Evolutionary conservation across 768 basidiomycete species (phyloP).

Genomic region (Trichaptum fuscoviolaceum): DNA sequence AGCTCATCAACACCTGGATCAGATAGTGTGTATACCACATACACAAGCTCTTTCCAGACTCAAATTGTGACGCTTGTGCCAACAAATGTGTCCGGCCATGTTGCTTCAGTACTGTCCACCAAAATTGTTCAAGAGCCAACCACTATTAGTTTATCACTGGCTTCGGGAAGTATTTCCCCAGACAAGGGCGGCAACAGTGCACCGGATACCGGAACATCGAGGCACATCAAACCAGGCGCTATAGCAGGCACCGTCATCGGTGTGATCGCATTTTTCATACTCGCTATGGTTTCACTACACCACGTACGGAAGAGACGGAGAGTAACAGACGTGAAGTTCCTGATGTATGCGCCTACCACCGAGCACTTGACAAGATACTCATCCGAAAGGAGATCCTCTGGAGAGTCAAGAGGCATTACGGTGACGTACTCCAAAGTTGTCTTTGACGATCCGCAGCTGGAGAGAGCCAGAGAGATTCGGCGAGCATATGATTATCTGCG

Average conservation of each 20-base stretch:
- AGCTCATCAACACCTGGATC: too few species aligned
- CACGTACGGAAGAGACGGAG: background rate
- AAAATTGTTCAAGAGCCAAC: too few species aligned
- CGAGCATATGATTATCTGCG: background rate
- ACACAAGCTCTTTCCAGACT: too few species aligned
- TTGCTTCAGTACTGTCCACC: too few species aligned
- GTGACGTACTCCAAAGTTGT: background rate
- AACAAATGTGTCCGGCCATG: too few species aligned
- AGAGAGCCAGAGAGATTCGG: background rate
- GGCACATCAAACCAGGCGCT: background rate
- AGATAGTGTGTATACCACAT: too few species aligned
- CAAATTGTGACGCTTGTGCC: too few species aligned
- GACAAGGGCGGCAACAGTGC: too few species aligned
- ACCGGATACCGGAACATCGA: too few species aligned
- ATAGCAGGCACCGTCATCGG: background rate
- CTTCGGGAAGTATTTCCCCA: too few species aligned
- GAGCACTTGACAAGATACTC: background rate
- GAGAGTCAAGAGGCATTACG: background rate
- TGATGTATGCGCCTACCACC: background rate
- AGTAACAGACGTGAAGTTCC: background rate
- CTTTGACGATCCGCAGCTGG: background rate
- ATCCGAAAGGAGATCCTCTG: background rate
- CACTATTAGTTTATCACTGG: too few species aligned
- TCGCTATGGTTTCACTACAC: background rate
- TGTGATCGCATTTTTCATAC: background rate